These are phyloP conservation scores for Alternaria sp. DNA, from an alignment of 2,329 filamentous ascomycete species.

Conservation along the genomic window DNA sequence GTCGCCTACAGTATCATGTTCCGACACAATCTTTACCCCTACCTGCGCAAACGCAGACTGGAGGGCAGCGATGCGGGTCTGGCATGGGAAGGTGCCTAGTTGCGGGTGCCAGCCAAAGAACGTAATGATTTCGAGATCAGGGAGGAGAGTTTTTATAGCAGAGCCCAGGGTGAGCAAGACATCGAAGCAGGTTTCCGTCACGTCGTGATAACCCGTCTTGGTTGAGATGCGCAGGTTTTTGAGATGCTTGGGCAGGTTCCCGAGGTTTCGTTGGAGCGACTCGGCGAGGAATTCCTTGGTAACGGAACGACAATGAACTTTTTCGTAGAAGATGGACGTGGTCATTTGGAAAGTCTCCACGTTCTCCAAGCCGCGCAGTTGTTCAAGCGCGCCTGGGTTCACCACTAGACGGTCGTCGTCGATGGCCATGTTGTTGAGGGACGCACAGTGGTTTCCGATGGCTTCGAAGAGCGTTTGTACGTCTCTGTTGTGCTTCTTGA, in stretches of 20 bases:
- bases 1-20: not conserved
- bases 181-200: not conserved
- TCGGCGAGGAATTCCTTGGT: not conserved
- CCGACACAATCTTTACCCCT: not conserved
- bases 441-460: not conserved
- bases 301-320: not conserved
- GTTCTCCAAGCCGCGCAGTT: not conserved
- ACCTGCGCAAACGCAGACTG: not conserved
- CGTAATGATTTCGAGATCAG: not conserved
- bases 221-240: not conserved
- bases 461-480: not conserved
- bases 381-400: not conserved
- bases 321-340: not conserved
- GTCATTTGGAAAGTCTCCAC: not conserved
- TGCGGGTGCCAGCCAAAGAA: constrained; percentile 5
- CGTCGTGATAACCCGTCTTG: not conserved
- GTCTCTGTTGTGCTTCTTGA: not conserved
- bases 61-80: not conserved
- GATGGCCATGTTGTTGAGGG: not conserved
- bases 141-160: not conserved
- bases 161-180: not conserved
- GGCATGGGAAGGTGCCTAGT: constrained; percentile 5
- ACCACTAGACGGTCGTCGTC: not conserved
- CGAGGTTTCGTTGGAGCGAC: not conserved
- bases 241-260: constrained; percentile 1